phyloP scores from a whole-genome alignment of 768 basidiomycete genomes.

The Termitomyces sp. region DNA sequence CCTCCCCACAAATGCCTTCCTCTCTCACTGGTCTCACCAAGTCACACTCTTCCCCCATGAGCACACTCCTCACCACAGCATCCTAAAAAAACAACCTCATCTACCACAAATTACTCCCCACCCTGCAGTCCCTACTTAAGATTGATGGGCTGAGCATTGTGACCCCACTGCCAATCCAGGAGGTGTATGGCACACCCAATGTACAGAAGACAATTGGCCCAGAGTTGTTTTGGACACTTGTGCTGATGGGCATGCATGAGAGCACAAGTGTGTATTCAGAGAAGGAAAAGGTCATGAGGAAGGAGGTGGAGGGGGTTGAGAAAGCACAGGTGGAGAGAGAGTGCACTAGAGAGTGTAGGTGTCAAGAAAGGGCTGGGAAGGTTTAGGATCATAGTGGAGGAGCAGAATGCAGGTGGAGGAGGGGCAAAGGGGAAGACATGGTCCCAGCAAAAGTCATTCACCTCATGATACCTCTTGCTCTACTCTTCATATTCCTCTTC shows the following conservation, averaged over 20 bases:
- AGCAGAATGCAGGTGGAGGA: slow-evolving; percentile 56
- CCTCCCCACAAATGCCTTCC: slow-evolving; percentile 81
- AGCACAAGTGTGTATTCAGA: slow-evolving; percentile 96
- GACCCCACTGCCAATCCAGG: slow-evolving; percentile 87
- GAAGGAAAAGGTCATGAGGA: slow-evolving; percentile 89
- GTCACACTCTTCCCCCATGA: slow-evolving; percentile 70
- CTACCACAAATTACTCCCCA: slow-evolving; percentile 87
- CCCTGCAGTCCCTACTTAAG: slow-evolving; percentile 69
- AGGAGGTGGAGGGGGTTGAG: slow-evolving; percentile 86
- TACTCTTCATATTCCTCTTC: slow-evolving; percentile 81
- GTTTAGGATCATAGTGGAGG: slow-evolving; percentile 70
- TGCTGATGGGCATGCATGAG: slow-evolving; percentile 94
- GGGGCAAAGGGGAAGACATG: slow-evolving; percentile 27
- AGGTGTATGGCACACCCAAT: slow-evolving; percentile 86
- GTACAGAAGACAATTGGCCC: slow-evolving; percentile 94
- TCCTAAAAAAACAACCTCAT: slow-evolving; percentile 91
- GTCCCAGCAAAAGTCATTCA: slow-evolving; percentile 59
- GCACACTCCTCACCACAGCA: neutral
- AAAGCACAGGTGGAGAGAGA: slow-evolving; percentile 77
- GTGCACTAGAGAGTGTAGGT: slow-evolving; percentile 78
- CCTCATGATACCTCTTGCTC: slow-evolving; percentile 78
- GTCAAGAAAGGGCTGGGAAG: slow-evolving; percentile 67
- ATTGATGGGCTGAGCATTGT: slow-evolving; percentile 86
- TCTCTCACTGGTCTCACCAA: slow-evolving; percentile 80
- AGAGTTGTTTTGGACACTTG: slow-evolving; percentile 82